These are phyloP conservation scores for Stephania cephalantha DNA, from an alignment of 164 flowering plant species.

Conservation along the genomic window DNA sequence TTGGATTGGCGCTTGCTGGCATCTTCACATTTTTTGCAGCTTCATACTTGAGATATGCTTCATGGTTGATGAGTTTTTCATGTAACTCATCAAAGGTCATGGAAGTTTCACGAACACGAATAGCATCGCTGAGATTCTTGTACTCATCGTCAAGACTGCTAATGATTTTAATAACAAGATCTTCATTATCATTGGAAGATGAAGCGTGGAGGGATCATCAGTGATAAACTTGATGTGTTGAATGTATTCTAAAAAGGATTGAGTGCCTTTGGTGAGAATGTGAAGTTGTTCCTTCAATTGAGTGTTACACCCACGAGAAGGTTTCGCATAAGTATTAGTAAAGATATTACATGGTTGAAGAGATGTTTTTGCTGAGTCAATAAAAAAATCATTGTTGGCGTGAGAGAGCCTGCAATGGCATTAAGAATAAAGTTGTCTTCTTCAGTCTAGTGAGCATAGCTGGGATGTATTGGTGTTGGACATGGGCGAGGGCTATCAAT, in stretches of 20 bases:
- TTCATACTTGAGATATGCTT: background rate
- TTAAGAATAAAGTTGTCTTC: conserved; percentile 10
- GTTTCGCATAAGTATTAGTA: conserved; percentile 8
- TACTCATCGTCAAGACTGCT: conserved; percentile 10
- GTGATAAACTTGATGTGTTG: too few relatives aligned
- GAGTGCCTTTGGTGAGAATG: too few relatives aligned
- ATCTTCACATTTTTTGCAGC: background rate
- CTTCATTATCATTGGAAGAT: conserved; percentile 6
- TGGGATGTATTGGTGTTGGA: conserved; percentile 3
- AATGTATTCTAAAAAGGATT: too few relatives aligned
- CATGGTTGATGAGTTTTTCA: conserved; percentile 13
- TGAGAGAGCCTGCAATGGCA: conserved; percentile 1
- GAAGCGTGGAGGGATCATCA: conserved; percentile 10
- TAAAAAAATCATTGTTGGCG: conserved; percentile 6
- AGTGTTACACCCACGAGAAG: too few relatives aligned
- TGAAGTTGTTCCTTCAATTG: too few relatives aligned
- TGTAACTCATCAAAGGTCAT: conserved; percentile 14
- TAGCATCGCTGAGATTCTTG: conserved; percentile 3
- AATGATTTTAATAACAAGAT: background rate
- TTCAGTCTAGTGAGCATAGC: background rate
- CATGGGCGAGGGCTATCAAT: too few relatives aligned
- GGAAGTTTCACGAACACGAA: too few relatives aligned
- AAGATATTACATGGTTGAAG: conserved; percentile 8
- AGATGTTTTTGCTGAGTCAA: background rate
- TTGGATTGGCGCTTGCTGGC: too few relatives aligned